Evolutionary conservation across 2,329 filamentous ascomycete species (phyloP).

Genomic region (Xylariaceae sp.): DNA sequence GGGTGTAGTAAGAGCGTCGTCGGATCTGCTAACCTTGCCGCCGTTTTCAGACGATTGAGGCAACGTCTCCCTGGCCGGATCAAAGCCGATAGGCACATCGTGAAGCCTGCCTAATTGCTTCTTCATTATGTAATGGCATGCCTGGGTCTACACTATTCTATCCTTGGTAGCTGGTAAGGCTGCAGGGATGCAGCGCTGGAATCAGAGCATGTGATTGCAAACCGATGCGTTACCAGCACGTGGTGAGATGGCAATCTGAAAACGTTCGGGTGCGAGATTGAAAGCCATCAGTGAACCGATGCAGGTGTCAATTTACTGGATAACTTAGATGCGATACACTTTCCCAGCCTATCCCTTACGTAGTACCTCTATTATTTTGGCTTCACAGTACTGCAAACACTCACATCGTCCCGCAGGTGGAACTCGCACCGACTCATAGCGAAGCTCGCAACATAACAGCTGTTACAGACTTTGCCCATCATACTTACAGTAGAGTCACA

Average conservation of each 20-base stretch:
- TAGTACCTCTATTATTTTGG: neutral
- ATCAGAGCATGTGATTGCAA: slow-evolving; percentile 17
- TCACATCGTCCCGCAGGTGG: neutral
- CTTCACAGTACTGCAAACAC: neutral
- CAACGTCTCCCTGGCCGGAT: neutral
- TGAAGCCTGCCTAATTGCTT: slow-evolving; percentile 10
- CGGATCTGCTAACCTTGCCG: neutral
- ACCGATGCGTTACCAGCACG: slow-evolving; percentile 16
- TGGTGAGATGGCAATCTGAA: neutral
- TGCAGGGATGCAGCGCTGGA: slow-evolving; percentile 20
- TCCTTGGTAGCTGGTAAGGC: slow-evolving; percentile 17
- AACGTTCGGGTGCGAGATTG: neutral
- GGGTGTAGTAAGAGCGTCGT: no score
- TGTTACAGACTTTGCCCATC: no score
- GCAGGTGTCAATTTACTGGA: neutral
- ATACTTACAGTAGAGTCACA: no score
- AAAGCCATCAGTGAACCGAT: neutral
- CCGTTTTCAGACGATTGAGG: neutral
- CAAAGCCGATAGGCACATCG: slow-evolving; percentile 6
- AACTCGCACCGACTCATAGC: neutral
- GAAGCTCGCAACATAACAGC: neutral
- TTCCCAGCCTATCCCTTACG: neutral
- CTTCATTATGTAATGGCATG: slow-evolving; percentile 14
- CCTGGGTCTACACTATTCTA: slow-evolving; percentile 1
- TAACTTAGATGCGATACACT: no score